Base-by-base conservation (phyloP, 805 yeast genomes). In the Candida tallmaniae region DNA sequence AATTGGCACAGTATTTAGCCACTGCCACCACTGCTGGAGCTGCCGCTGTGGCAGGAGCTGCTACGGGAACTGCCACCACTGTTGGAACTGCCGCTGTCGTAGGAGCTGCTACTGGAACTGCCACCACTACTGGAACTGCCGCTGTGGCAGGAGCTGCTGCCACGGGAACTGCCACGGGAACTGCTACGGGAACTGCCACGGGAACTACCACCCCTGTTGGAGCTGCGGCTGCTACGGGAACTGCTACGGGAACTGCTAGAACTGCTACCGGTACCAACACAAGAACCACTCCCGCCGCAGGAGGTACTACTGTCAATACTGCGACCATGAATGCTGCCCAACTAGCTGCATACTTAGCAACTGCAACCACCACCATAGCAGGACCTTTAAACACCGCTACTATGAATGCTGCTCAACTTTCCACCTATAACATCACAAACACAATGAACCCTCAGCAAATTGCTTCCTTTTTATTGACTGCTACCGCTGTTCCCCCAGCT, bases 41-140 rank as follows among this genome's bases (percentile, higher is more conserved):
- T 12, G 49, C 45, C 25, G 45, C 54, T n/a, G 56, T 38, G n/a
- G 49, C 30, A 1, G 56, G 46, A 27, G 46, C 58, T 9, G 37
- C 43, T 13, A 47, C 42, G 12, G 44, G 42, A 3, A 55, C 39
- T 9, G 39, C 49, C 5, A 46, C 52, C n/a, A 36, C 49, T 7
- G 46, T 34, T 2, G 31, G 44, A 4, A 41, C 45, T 13, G 33
- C 42, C 3, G 9, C 30, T 28, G 11, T 42, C 4, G 44, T 41
- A 8, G 42, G 42, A 13, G 38, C 51, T 12, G 32, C 48, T 17
- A 36, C 51, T 15, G 39, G 46, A 2, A 42, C 40, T n/a, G 27
- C 23, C 3, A 31, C 40, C 8, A 37, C 50, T 12, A 32, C 43
- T 13, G 36, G 42, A 15, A 39, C 51, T 7, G 31, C 51, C 4